These are phyloP conservation scores for Ciborinia camelliae DNA, from an alignment of 2,329 filamentous ascomycete species.

Conservation along the genomic window DNA sequence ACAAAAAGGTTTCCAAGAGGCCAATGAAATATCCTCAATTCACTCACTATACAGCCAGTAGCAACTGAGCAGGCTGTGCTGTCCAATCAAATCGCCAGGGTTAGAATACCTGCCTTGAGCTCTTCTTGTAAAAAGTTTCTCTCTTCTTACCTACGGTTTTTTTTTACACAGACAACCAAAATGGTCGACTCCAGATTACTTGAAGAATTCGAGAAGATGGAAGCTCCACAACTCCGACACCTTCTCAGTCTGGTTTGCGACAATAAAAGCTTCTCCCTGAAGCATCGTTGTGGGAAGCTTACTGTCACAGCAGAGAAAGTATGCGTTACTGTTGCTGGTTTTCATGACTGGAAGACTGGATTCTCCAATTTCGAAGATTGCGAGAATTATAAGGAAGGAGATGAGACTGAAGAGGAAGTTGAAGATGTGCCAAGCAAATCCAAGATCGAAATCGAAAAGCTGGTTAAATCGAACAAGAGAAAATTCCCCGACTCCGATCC, in stretches of 20 bases:
- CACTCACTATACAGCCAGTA: too few relatives aligned
- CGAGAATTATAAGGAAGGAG: not conserved
- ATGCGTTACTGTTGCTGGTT: not conserved
- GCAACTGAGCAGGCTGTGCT: not conserved
- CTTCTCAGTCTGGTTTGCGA: not conserved
- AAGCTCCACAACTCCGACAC: not conserved
- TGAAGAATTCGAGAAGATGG: slow-evolving; percentile 1
- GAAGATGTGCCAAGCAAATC: not conserved
- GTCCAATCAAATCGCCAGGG: not conserved
- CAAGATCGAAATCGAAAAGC: not conserved
- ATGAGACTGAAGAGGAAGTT: not conserved
- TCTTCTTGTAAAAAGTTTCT: not conserved
- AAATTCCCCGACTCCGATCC: not conserved
- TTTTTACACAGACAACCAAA: not conserved
- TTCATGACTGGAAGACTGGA: not conserved
- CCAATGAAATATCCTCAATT: not conserved
- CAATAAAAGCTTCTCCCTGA: not conserved
- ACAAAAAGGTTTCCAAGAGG: not conserved
- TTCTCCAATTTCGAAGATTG: not conserved
- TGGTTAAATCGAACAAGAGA: not conserved
- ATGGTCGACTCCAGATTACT: not conserved
- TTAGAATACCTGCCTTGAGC: not conserved
- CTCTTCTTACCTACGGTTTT: not conserved
- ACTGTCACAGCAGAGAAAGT: not conserved
- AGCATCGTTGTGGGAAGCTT: not conserved